Evolutionary conservation across 352 stramenopile genomes (phyloP), one percentile per base, ranked within the genome.

Genomic region (Globisporangium nodosum): DNA sequence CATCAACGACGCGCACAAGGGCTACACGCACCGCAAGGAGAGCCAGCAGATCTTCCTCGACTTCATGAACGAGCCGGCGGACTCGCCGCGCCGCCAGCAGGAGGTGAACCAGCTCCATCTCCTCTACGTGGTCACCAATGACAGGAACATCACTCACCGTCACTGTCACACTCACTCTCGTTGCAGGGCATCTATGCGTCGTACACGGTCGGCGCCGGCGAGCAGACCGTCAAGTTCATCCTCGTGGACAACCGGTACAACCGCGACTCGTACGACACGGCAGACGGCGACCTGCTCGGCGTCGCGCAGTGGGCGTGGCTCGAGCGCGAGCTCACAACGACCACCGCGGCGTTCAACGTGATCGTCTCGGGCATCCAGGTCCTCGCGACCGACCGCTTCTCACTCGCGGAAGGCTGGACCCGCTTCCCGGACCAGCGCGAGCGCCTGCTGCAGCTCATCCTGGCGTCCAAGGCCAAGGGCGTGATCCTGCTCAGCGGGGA

Each of bases 361-460:
- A 86, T 98, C 62, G 88, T 98, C 8, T 96, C 81, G 37, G 90
- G 90, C 27, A 78, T 98, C 27, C 92, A 98, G 66, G 80, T 97
- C 47, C 76, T 96, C 42, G 79, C 85, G 3, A 67, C 66, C 40
- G 96, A 91, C 50, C 85, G 68, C n/a, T 93, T 80, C 62, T 74
- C 92, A 56, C 60, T 81, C 33, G 83, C 85, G 1, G 94, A 98
- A 63, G 85, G 81, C 61, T 98, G 94, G 94, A 78, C 60, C 15
- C 83, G 91, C 35, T 98, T 97, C 64, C 87, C 91, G 4, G 69
- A 70, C 37, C 68, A 94, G 35, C 77, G 88, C 40, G 71, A 92
- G 70, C 74, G 90, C 0, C 61, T 98, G 11, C 79, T 97, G 21
- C 70, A 96, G 49, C 58, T 91, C 30, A 77, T 98, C 27, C 59